phyloP scores from a whole-genome alignment of 208 protist genomes.

The Leishmania gerbilli region DNA sequence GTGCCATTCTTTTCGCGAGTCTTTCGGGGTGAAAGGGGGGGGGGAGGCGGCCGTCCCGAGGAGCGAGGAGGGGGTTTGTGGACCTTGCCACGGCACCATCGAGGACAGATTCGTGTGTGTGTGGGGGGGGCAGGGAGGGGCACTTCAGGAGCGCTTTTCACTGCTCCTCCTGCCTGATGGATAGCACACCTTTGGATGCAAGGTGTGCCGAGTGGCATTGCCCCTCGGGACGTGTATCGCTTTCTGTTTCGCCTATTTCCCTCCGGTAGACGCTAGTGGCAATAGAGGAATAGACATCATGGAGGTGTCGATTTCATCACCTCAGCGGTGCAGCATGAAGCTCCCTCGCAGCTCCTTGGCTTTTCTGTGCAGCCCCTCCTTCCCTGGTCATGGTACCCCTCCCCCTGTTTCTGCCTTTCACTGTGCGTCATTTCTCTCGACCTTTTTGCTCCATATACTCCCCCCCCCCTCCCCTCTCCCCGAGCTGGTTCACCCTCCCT shows the following conservation, averaged over 20 bases:
- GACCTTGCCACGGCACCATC: neutral
- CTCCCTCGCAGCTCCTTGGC: neutral
- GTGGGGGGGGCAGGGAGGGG: neutral
- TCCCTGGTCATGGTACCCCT: neutral
- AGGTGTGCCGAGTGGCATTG: neutral
- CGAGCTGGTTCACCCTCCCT: neutral
- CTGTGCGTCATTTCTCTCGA: neutral
- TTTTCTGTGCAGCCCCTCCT: neutral
- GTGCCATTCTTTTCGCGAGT: neutral
- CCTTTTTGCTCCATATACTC: neutral
- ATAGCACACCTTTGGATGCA: neutral
- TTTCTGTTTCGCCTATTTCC: neutral
- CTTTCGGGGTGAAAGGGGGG: neutral
- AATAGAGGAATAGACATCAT: neutral
- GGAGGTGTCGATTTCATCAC: neutral
- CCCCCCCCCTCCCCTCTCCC: too few relatives aligned
- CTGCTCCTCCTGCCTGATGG: neutral
- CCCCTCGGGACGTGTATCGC: neutral
- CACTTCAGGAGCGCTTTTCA: neutral
- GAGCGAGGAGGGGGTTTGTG: neutral
- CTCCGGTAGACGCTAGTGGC: neutral
- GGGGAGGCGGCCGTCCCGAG: too few relatives aligned
- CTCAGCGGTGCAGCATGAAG: neutral
- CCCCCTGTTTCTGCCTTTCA: neutral
- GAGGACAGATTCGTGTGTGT: neutral